Base-by-base conservation (phyloP, 2,329 filamentous ascomycete species). In the Ophiocordyceps camponoti-saundersi region DNA sequence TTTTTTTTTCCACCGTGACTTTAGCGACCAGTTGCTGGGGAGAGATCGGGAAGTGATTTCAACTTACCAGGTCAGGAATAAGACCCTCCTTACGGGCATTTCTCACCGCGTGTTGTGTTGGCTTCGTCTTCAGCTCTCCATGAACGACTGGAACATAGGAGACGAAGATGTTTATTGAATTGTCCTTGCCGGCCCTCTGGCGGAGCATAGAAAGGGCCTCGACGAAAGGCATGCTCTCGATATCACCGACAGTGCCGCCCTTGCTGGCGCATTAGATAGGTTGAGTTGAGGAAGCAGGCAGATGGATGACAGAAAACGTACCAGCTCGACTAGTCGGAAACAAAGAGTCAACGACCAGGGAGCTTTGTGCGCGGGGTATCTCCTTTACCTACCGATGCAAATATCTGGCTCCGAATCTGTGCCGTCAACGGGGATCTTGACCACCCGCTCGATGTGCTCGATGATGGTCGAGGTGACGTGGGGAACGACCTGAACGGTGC, bases 391-490 rank as follows among this genome's bases (percentile, higher is more conserved):
- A 62, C 85, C 84, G 50, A 96, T 92, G 64, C 90, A 96, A 49
- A 95, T 84, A 66, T 96, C 90, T 0, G 92, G 90, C 64, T 81
- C 76, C 58, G 82, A 77, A 20, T 78, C 77, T 2, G 85, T 85
- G 54, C 90, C 85, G 58, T 96, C 90, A 3, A 94, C 87, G 0
- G 89, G 85, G 41, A 92, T 80, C 58, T 73, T 79, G 30, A 90
- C 82, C 13, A 96, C 90, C 23, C 85, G 75, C 65, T 88, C 79
- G 52, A 96, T 87, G 85, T 87, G 94, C 49, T 93, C 85, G 64
- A 94, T 85, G 57, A 95, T 94, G 18, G 82, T 85, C 59, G 93
- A 80, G 47, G 88, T 95, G 55, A 96, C 74, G 64, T 96, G 90
- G 2, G 90, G 90, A 6, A 96, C 88, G 47, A 93, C 83, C 64